Conservation (phyloP, 2,329 filamentous ascomycete species). For the Graphium sp. region DNA sequence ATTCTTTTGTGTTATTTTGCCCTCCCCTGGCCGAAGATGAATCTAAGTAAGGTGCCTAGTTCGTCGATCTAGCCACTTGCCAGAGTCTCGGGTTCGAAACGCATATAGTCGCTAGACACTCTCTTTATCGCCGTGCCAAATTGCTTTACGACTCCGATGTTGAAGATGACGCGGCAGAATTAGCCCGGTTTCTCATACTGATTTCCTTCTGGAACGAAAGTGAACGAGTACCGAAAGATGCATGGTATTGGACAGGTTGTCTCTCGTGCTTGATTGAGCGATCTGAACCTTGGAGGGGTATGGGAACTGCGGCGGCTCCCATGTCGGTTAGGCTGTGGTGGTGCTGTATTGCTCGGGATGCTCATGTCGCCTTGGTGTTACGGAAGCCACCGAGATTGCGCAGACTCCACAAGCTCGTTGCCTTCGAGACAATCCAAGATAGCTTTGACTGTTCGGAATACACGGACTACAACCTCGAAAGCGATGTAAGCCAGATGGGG, state of each 20-base stretch:
- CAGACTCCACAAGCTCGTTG: slow-evolving; percentile 1
- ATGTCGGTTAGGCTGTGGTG: slow-evolving; percentile 2
- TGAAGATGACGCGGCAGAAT: background rate
- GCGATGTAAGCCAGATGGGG: background rate
- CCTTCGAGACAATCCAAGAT: background rate
- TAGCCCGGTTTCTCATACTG: background rate
- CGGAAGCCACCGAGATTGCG: slow-evolving; percentile 1
- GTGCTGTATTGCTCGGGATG: slow-evolving; percentile 2
- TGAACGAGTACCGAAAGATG: background rate
- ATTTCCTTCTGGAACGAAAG: slow-evolving; percentile 3
- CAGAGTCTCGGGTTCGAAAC: background rate
- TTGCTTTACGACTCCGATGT: slow-evolving; percentile 3
- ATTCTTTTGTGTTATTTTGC: background rate
- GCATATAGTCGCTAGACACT: slow-evolving; percentile 1
- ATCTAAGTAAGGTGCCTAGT: background rate
- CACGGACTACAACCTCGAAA: background rate
- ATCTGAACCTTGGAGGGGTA: slow-evolving; percentile 2
- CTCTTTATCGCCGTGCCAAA: slow-evolving; percentile 1
- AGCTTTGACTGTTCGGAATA: background rate
- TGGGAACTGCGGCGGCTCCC: background rate
- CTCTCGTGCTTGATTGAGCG: slow-evolving; percentile 1
- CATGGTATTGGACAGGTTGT: slow-evolving; percentile 3
- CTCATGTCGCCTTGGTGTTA: slow-evolving; percentile 2
- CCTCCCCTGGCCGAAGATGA: background rate
- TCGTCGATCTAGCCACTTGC: slow-evolving; percentile 1